Conservation (phyloP, 2,329 filamentous ascomycete species). For the Penicillium sp. region DNA sequence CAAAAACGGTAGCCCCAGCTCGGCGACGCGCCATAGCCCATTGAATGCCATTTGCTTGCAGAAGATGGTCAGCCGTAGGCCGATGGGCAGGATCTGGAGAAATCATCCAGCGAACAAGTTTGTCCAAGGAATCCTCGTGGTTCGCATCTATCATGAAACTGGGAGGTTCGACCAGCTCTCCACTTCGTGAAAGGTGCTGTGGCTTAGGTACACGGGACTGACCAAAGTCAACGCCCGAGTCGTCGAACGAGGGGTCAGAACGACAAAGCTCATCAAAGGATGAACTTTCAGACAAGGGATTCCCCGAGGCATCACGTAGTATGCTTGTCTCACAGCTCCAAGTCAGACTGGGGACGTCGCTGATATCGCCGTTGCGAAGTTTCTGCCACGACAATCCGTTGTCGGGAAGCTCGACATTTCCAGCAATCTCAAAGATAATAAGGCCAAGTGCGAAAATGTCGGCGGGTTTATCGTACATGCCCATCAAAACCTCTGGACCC, state of each 20-base stretch:
- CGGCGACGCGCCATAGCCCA: slow-evolving; percentile 77
- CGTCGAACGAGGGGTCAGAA: slow-evolving; percentile 43
- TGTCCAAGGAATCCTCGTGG: slow-evolving; percentile 73
- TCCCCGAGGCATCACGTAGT: slow-evolving; percentile 69
- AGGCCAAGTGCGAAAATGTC: slow-evolving; percentile 93
- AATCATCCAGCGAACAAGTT: slow-evolving; percentile 84
- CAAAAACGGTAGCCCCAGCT: slow-evolving; percentile 89
- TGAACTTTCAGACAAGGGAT: slow-evolving; percentile 52
- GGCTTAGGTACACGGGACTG: slow-evolving; percentile 23
- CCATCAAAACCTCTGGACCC: slow-evolving; percentile 83
- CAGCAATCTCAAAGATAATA: slow-evolving; percentile 90
- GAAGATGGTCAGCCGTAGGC: slow-evolving; percentile 69
- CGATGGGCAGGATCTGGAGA: slow-evolving; percentile 67
- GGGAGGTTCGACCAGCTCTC: slow-evolving; percentile 67
- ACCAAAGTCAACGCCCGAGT: slow-evolving; percentile 34
- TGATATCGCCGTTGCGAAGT: slow-evolving; percentile 82
- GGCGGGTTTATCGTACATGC: slow-evolving; percentile 81
- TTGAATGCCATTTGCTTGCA: slow-evolving; percentile 67
- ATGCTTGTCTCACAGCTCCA: slow-evolving; percentile 69
- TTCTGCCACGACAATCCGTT: slow-evolving; percentile 90
- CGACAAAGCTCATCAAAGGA: slow-evolving; percentile 43
- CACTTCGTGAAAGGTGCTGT: slow-evolving; percentile 38
- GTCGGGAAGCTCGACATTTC: slow-evolving; percentile 88
- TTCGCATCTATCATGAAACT: slow-evolving; percentile 79
- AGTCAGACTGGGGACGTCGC: slow-evolving; percentile 81